Evolutionary conservation across 2,329 filamentous ascomycete genomes (phyloP).

Genomic region (Claviceps spartinae): DNA sequence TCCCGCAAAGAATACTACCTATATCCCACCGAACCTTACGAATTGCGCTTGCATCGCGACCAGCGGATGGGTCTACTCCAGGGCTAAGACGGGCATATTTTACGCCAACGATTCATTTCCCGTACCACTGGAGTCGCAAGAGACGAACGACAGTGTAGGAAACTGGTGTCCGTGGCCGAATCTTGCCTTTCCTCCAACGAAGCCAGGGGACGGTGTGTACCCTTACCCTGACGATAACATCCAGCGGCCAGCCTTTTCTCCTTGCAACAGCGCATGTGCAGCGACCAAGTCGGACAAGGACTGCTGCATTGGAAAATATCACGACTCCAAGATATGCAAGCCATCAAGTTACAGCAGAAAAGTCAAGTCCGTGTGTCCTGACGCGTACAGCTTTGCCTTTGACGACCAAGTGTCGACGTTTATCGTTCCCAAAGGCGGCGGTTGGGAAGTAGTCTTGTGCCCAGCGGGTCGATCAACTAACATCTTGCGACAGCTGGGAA

Average conservation of each 20-base stretch:
- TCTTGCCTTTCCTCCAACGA: slow-evolving; percentile 51
- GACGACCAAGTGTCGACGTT: slow-evolving; percentile 47
- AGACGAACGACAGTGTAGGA: slow-evolving; percentile 42
- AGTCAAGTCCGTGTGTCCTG: slow-evolving; percentile 66
- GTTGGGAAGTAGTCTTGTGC: slow-evolving; percentile 70
- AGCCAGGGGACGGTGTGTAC: slow-evolving; percentile 63
- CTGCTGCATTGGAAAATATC: slow-evolving; percentile 62
- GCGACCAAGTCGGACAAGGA: slow-evolving; percentile 52
- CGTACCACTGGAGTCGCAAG: slow-evolving; percentile 49
- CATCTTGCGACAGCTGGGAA: slow-evolving; percentile 38
- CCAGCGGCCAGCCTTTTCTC: slow-evolving; percentile 56
- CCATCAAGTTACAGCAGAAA: slow-evolving; percentile 54
- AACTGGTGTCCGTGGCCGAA: slow-evolving; percentile 74
- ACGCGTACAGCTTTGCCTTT: slow-evolving; percentile 69
- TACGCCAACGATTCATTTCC: slow-evolving; percentile 53
- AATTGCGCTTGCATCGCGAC: slow-evolving; percentile 68
- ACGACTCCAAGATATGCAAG: slow-evolving; percentile 48
- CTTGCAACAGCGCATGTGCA: slow-evolving; percentile 65
- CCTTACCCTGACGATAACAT: slow-evolving; percentile 69
- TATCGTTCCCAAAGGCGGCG: slow-evolving; percentile 52
- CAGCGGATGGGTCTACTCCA: slow-evolving; percentile 43
- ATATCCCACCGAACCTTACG: slow-evolving; percentile 63
- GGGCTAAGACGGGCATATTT: slow-evolving; percentile 38
- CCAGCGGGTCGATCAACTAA: slow-evolving; percentile 48
- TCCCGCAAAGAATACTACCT: slow-evolving; percentile 45